These are phyloP conservation scores for Delonix regia DNA, from an alignment of 306 rosid species.

Conservation along the genomic window DNA sequence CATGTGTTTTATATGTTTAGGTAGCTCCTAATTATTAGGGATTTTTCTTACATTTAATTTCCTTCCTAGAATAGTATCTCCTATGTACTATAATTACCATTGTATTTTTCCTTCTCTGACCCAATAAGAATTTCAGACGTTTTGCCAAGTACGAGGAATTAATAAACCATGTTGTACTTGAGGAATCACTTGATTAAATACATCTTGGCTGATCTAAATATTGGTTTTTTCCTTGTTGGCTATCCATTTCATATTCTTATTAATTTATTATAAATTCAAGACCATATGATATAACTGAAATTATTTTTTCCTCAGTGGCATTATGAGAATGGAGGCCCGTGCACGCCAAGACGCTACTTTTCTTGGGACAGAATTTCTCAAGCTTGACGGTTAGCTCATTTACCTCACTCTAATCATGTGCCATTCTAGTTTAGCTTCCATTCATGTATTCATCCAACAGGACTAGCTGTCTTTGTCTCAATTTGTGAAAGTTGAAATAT, in stretches of 20 bases:
- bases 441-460: slow-evolving; percentile 15
- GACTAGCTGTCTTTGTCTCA: slow-evolving; percentile 16
- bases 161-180: slow-evolving; percentile 7
- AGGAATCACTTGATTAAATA: slow-evolving; percentile 1
- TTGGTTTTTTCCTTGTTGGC: slow-evolving; percentile 10
- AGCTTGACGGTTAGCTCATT: slow-evolving; percentile 77
- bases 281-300: slow-evolving; percentile 25
- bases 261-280: not conserved
- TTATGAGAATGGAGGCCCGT: slow-evolving; percentile 87
- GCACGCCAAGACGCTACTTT: slow-evolving; percentile 84
- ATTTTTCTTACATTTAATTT: too few species aligned
- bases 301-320: slow-evolving; percentile 66
- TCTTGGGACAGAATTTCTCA: slow-evolving; percentile 83
- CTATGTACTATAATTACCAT: too few species aligned
- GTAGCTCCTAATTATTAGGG: too few species aligned
- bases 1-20: too few species aligned
- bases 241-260: slow-evolving; percentile 13
- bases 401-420: slow-evolving; percentile 15
- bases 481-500: slow-evolving; percentile 16
- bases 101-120: too few species aligned
- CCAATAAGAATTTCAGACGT: too few species aligned
- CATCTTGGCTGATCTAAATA: slow-evolving; percentile 28
- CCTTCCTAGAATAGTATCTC: too few species aligned
- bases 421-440: slow-evolving; percentile 27
- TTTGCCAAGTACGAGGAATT: too few species aligned